phyloP scores from a whole-genome alignment of 345 rosid genomes.

The Anastatica hierochuntica region DNA sequence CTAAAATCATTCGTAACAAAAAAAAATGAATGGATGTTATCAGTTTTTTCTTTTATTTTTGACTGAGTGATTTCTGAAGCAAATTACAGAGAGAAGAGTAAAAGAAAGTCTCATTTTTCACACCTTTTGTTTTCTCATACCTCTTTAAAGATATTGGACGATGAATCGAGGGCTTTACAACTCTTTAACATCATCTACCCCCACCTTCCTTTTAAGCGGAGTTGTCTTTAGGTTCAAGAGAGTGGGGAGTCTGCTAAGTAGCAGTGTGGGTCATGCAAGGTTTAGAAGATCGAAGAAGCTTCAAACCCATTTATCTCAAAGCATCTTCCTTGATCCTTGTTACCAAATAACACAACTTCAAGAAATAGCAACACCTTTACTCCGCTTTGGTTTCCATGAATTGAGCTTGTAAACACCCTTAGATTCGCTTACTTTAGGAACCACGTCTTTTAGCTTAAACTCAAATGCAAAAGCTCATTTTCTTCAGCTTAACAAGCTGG shows the following conservation, averaged over 20 bases:
- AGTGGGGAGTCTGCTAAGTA: slow-evolving; percentile 61
- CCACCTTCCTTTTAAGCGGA: slow-evolving; percentile 36
- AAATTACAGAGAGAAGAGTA: too few relatives aligned
- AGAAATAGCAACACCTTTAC: slow-evolving; percentile 26
- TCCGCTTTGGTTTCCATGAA: slow-evolving; percentile 38
- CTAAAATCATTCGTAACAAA: too few relatives aligned
- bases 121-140: slow-evolving; percentile 48
- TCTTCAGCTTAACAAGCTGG: slow-evolving; percentile 38
- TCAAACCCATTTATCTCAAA: slow-evolving; percentile 41
- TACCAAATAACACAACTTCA: slow-evolving; percentile 26
- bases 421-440: slow-evolving; percentile 45
- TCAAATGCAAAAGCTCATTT: slow-evolving; percentile 43
- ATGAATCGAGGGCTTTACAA: slow-evolving; percentile 59
- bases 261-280: slow-evolving; percentile 86
- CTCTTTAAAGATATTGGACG: slow-evolving; percentile 31
- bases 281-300: slow-evolving; percentile 64
- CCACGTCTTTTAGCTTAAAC: slow-evolving; percentile 41
- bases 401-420: slow-evolving; percentile 36
- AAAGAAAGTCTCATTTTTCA: too few relatives aligned
- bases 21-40: too few relatives aligned
- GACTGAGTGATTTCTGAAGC: too few relatives aligned
- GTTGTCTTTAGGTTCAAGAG: slow-evolving; percentile 84
- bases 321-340: slow-evolving; percentile 38
- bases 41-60: too few relatives aligned
- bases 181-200: slow-evolving; percentile 36